Evolutionary conservation across 1,284 basidiomycete species (phyloP), one percentile per base, ranked within the genome.

Genomic region (Inonotus obliquus): DNA sequence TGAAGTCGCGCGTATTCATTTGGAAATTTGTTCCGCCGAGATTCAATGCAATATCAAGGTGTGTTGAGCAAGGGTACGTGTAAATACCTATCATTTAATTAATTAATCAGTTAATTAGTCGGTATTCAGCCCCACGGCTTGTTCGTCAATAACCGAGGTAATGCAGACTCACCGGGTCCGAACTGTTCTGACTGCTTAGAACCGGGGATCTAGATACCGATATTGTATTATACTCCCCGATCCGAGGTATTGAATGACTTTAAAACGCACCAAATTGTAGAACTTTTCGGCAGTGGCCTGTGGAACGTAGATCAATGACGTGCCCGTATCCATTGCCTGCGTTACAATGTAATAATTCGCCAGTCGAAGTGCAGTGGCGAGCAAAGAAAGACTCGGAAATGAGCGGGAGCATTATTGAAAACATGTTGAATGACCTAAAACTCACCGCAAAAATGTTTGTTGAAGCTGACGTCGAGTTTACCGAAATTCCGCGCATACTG

Each of bases 1-100:
- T 91, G 76, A 93, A 87, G 73, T 92, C 89, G 11, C 68, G 68
- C 3, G 75, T 69, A 64, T 79, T 77, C 63, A 93, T 76, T 19
- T 71, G 27, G 71, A 86, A 88, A 19, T 69, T 62, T 38, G 76
- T 69, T 1, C 80, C 78, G 52, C 77, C 80, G 68, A 94, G 86
- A 1, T 75, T 75, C 47, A 94, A 73, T 9, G 76, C 72, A 35
- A 82, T 68, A 1, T 67, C 62, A 37, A 76, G 66, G 1, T 64
- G 57, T 0, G 71, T 62, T 32, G 71, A 58, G 69, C 85, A 87
- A 0, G 82, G 83, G 65, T 74, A 83, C 0, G 76, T 74, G 69
- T 78, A 85, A 67, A 79, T 81, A 1, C 77, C 81, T 79, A 60
- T 3, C n/a, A 48, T n/a, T 14, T 23, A 45, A n/a, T n/a, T n/a